These are phyloP conservation scores for Cryphonectria japonica DNA, from an alignment of 2,329 filamentous ascomycete genomes.

Conservation along the genomic window DNA sequence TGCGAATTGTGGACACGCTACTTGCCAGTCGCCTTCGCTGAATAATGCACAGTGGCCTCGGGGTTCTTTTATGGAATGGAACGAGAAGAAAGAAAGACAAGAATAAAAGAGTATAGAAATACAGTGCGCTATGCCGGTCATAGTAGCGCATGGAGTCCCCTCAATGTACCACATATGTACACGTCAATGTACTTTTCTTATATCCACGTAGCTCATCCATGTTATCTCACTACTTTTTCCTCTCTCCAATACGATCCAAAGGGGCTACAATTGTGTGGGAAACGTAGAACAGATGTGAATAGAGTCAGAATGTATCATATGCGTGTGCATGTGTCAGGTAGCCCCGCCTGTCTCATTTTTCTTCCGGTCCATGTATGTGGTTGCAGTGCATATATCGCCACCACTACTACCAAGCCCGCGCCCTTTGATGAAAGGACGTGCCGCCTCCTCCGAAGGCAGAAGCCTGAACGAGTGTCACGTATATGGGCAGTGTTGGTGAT, in stretches of 20 bases:
- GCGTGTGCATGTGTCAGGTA: not conserved
- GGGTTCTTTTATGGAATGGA: not conserved
- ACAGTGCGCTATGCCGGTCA: not conserved
- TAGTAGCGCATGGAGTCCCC: not conserved
- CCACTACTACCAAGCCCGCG: not conserved
- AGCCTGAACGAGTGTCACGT: not conserved
- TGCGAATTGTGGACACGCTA: conserved; percentile 34
- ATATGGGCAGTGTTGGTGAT: not conserved
- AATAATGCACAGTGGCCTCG: not conserved
- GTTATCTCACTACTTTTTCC: not conserved
- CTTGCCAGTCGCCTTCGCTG: not conserved
- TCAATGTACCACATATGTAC: conserved; percentile 4
- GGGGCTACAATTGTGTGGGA: not conserved
- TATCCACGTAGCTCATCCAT: not conserved
- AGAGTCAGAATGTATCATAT: not conserved
- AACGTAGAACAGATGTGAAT: not conserved
- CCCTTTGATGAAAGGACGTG: no score
- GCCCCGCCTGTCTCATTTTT: not conserved
- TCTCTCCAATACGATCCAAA: not conserved
- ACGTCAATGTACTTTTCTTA: not conserved
- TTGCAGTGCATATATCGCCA: not conserved
- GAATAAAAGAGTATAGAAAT: not conserved
- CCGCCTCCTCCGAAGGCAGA: not conserved
- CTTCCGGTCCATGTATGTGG: not conserved
- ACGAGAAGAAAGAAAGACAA: not conserved